Base-by-base conservation (phyloP, 495 filamentous ascomycete genomes). In the Trichoderma orchidacearum region DNA sequence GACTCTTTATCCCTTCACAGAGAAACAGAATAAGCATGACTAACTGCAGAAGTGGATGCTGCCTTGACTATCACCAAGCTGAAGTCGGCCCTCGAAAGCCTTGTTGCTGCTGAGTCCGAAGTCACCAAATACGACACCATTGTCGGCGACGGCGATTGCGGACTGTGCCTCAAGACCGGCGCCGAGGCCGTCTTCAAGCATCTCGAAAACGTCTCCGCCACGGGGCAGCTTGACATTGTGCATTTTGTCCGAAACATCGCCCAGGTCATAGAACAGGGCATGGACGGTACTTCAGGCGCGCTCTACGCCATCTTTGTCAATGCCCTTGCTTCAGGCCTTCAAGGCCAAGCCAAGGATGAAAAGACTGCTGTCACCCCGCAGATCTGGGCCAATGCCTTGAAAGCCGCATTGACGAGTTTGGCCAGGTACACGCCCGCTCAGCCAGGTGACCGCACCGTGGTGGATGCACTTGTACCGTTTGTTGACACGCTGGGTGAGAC, bases 231-330 rank as follows among this genome's bases (percentile, higher is more conserved):
- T 9, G 93, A 98, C 62, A 77, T 78, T 6, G 82, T 90, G 7
- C 63, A 82, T 31, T 84, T 88, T 21, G 71, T 97, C n/a, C 76
- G 83, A 55, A 80, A 77, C 58, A 87, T 98, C 56, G 85, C 86
- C 18, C 79, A 78, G 5, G 80, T 90, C 8, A 82, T 97, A 15
- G 93, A 98, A 66, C 83, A 71, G 50, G 82, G 74, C 34, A 98
- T 98, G 93, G 93, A 96, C 65, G 93, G 93, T 50, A 98, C 93
- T 12, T 95, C 89, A 0, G 93, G 93, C 3, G 93, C 93, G 5
- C 75, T 98, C 29, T 96, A 95, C 68, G 87, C 90, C 35, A 98
- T 98, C 61, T 98, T 96, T 76, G 76, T 98, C 53, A 96, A 96
- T 66, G 82, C 92, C 0, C 83, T 98, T 1, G 85, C 86, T 18